A percentile compares a stretch with the other conserved stretches of the same genome.
Conservation (phyloP, 1,284 basidiomycete species). For the Trametes polyzona region DNA sequence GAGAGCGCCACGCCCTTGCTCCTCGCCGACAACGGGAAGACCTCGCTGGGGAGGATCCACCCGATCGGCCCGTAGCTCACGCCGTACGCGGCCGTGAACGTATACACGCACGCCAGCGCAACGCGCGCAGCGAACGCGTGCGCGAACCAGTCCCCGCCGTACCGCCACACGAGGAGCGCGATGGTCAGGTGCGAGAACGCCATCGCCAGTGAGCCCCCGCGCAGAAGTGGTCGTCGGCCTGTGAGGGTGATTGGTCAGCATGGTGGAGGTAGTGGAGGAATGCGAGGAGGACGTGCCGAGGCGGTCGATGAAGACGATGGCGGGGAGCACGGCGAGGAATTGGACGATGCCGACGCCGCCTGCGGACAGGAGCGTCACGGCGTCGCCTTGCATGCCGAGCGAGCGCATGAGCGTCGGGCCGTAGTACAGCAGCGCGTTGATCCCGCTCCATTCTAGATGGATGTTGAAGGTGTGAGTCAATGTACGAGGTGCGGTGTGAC, state of each 20-base stretch:
- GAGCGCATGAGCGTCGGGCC: constrained; percentile 71
- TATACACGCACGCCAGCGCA: constrained; percentile 73
- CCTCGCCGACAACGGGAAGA: constrained; percentile 87
- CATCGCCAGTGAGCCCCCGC: constrained; percentile 76
- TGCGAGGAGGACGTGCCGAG: constrained; percentile 55
- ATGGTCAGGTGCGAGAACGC: constrained; percentile 71
- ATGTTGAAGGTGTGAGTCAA: neutral
- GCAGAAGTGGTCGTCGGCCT: constrained; percentile 68
- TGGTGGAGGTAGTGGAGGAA: neutral
- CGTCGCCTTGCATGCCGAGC: constrained; percentile 61
- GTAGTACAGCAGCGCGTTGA: constrained; percentile 82
- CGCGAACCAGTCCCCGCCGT: constrained; percentile 55
- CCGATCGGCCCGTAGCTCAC: constrained; percentile 84
- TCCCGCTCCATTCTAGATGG: constrained; percentile 76
- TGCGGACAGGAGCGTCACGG: constrained; percentile 64
- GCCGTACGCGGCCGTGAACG: constrained; percentile 84
- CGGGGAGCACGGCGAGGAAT: constrained; percentile 75
- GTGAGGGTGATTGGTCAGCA: neutral
- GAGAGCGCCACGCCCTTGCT: constrained; percentile 83
- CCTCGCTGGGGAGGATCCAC: constrained; percentile 83
- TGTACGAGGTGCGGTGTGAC: too few relatives aligned
- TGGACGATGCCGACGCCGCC: constrained; percentile 84
- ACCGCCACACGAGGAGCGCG: constrained; percentile 63
- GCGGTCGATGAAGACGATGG: constrained; percentile 72
- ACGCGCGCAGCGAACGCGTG: constrained; percentile 64